Conservation (phyloP, 2,329 filamentous ascomycete genomes). For the Colletotrichum kahawae region DNA sequence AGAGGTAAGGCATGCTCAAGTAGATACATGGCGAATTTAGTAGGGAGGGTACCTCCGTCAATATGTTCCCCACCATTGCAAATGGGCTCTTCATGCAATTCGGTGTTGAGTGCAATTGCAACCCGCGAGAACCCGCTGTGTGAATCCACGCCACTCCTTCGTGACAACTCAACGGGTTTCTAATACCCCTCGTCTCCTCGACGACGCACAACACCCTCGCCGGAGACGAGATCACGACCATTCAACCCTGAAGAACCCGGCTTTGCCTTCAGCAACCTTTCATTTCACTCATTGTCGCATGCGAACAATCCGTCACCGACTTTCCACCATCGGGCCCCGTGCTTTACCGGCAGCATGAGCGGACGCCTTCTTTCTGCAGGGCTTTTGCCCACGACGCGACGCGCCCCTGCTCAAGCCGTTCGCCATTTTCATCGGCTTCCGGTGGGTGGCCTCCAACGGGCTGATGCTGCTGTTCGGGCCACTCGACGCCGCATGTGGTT, state of each 20-base stretch:
- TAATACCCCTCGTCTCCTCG: neutral
- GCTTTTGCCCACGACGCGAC: constrained; percentile 70
- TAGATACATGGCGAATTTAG: neutral
- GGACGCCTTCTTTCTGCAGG: constrained; percentile 78
- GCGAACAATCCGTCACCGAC: neutral
- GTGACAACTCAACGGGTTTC: neutral
- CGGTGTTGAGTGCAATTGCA: neutral
- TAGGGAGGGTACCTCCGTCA: neutral
- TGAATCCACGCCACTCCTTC: constrained; percentile 4
- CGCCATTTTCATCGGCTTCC: constrained; percentile 72
- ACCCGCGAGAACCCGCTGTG: constrained; percentile 4
- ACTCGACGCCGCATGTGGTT: constrained; percentile 74
- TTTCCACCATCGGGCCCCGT: neutral
- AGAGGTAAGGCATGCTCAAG: neutral
- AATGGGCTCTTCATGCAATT: constrained; percentile 19
- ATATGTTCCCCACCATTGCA: constrained; percentile 8
- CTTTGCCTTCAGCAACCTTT: neutral
- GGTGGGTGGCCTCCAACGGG: constrained; percentile 71
- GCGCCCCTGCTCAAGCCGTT: constrained; percentile 57
- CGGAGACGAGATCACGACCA: neutral
- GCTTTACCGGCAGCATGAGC: constrained; percentile 58
- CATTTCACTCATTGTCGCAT: neutral
- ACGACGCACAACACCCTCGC: neutral
- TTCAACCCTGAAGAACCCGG: neutral
- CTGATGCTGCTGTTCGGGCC: constrained; percentile 66